Evolutionary conservation across 768 basidiomycete genomes (phyloP).

Genomic region (Phaeolepiota aurea): DNA sequence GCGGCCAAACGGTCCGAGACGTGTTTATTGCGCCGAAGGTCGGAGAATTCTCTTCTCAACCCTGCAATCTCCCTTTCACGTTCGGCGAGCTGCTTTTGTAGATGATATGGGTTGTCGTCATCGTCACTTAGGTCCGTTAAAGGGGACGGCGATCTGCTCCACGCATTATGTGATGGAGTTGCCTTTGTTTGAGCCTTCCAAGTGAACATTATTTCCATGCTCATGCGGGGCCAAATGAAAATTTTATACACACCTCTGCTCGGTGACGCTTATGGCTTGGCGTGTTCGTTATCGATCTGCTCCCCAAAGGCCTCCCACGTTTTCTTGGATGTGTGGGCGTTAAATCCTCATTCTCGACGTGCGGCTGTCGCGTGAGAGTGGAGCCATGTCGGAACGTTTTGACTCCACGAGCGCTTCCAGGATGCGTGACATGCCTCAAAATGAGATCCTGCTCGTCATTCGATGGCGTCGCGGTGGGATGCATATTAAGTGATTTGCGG

Average conservation of each 20-base stretch:
- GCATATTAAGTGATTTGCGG: slow-evolving; percentile 10
- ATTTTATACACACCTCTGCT: not conserved
- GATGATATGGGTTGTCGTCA: slow-evolving; percentile 16
- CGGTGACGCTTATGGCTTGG: not conserved
- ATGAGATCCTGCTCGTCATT: slow-evolving; percentile 23
- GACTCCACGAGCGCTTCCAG: slow-evolving; percentile 13
- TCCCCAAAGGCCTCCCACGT: not conserved
- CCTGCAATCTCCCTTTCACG: slow-evolving; percentile 18
- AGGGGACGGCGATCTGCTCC: slow-evolving; percentile 16
- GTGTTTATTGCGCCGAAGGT: slow-evolving; percentile 2
- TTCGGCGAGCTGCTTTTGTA: slow-evolving; percentile 16
- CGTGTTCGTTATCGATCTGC: not conserved
- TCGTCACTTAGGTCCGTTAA: slow-evolving; percentile 23
- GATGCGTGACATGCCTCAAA: slow-evolving; percentile 26
- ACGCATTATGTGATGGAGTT: too few relatives aligned
- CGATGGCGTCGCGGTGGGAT: slow-evolving; percentile 14
- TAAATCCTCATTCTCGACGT: not conserved
- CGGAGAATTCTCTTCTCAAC: slow-evolving; percentile 16
- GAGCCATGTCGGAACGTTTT: not conserved
- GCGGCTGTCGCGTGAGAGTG: not conserved
- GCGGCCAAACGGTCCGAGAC: not conserved
- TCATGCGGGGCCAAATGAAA: not conserved
- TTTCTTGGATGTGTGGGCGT: not conserved
- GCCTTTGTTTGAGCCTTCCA: too few relatives aligned
- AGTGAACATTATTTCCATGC: too few relatives aligned